phyloP scores from a whole-genome alignment of 305 asterid species.

The Fraxinus nigra region DNA sequence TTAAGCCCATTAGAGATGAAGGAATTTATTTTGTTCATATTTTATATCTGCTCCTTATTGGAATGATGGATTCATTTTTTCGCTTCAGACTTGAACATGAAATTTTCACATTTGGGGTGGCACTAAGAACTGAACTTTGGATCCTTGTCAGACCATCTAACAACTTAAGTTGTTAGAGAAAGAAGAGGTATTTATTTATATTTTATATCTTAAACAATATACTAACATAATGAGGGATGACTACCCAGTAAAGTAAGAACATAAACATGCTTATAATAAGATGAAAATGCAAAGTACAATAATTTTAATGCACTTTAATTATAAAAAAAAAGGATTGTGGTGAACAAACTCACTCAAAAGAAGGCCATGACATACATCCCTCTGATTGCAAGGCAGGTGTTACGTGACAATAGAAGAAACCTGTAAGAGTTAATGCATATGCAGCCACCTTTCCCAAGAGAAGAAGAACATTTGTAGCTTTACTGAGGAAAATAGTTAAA shows the following conservation, averaged over 20 bases:
- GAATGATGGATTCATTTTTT: not conserved
- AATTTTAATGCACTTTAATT: not conserved
- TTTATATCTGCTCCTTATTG: not conserved
- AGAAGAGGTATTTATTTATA: not conserved
- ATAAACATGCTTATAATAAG: not conserved
- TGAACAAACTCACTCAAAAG: constrained; percentile 59
- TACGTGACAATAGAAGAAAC: constrained; percentile 78
- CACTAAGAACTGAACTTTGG: not conserved
- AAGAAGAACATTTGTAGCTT: constrained; percentile 74
- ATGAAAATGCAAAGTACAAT: not conserved
- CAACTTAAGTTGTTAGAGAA: not conserved
- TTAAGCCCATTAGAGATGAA: not conserved
- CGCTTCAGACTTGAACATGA: not conserved
- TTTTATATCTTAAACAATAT: not conserved
- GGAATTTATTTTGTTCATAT: not conserved
- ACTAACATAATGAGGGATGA: not conserved
- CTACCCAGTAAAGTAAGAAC: constrained; percentile 1
- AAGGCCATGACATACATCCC: constrained; percentile 53
- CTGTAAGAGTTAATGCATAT: constrained; percentile 84
- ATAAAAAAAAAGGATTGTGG: not conserved
- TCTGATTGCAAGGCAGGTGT: constrained; percentile 51
- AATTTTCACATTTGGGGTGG: not conserved
- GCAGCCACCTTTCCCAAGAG: constrained; percentile 90
- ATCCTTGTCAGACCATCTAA: not conserved
- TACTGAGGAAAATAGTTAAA: constrained; percentile 51